phyloP scores from a whole-genome alignment of 257 asterid species.

The Capsicum chinense region DNA sequence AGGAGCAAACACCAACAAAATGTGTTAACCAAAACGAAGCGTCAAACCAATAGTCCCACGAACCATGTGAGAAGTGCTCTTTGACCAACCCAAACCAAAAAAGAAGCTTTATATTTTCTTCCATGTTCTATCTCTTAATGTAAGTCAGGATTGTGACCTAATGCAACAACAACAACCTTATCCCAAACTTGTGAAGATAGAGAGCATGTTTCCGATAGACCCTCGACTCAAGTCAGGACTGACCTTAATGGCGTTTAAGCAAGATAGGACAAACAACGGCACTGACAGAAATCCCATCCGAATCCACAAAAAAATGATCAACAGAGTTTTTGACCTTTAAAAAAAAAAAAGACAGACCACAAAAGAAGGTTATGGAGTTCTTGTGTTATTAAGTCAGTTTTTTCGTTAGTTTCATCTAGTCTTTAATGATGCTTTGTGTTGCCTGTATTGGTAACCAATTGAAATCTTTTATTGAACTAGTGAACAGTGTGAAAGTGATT shows the following conservation, averaged over 20 bases:
- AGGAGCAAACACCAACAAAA: constrained; percentile 9
- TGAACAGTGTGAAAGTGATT: neutral
- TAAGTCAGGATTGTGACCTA: neutral
- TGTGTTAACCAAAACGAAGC: neutral
- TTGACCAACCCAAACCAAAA: neutral
- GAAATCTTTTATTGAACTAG: neutral
- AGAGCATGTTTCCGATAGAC: too few species aligned
- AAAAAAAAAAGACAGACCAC: neutral
- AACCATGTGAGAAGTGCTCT: neutral
- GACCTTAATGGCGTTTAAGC: too few species aligned
- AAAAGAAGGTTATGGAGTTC: neutral
- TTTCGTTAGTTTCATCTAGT: neutral
- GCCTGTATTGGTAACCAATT: neutral
- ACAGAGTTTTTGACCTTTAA: too few species aligned
- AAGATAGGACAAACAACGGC: too few species aligned
- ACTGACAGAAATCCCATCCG: too few species aligned
- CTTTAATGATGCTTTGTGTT: neutral
- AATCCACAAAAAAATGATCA: too few species aligned
- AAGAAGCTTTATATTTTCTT: neutral
- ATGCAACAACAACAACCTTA: neutral
- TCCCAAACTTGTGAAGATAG: too few species aligned
- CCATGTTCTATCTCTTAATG: neutral
- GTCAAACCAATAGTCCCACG: neutral
- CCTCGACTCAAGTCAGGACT: too few species aligned
- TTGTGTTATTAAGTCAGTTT: neutral